Evolutionary conservation across 2,329 filamentous ascomycete genomes (phyloP).

Genomic region (Aspergillus sp.): DNA sequence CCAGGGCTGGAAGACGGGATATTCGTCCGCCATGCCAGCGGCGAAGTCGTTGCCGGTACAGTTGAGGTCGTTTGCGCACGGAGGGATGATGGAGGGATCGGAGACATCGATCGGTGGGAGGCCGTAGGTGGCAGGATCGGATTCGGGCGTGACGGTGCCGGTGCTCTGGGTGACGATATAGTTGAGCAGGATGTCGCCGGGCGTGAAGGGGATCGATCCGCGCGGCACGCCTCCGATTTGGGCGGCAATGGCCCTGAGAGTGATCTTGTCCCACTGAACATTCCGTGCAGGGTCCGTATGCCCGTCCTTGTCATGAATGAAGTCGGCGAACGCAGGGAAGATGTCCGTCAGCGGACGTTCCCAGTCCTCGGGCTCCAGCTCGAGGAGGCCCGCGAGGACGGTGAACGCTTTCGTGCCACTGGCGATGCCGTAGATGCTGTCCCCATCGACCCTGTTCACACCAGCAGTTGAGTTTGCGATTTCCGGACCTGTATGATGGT

Average conservation of each 20-base stretch:
- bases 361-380: conserved; percentile 36
- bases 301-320: conserved; percentile 20
- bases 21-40: background rate
- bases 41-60: background rate
- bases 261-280: conserved; percentile 50
- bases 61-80: conserved; percentile 6
- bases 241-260: conserved; percentile 45
- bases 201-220: background rate
- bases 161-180: conserved; percentile 22
- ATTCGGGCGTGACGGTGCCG: background rate
- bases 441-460: conserved; percentile 37
- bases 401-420: conserved; percentile 43
- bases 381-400: conserved; percentile 37
- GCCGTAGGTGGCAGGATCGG: conserved; percentile 22
- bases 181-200: background rate
- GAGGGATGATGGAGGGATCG: conserved; percentile 8
- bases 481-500: conserved; percentile 36
- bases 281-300: conserved; percentile 30
- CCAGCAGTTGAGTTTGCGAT: conserved; percentile 30
- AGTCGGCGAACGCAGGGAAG: conserved; percentile 38
- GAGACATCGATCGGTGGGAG: conserved; percentile 30
- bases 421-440: conserved; percentile 46
- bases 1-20: conserved; percentile 46
- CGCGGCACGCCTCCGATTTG: conserved; percentile 47
- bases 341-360: conserved; percentile 49